A percentile compares a stretch with the other conserved stretches of the same genome.
These are phyloP conservation scores for Verticillium longisporum DNA, from an alignment of 2,329 filamentous ascomycete species.

Conservation along the genomic window DNA sequence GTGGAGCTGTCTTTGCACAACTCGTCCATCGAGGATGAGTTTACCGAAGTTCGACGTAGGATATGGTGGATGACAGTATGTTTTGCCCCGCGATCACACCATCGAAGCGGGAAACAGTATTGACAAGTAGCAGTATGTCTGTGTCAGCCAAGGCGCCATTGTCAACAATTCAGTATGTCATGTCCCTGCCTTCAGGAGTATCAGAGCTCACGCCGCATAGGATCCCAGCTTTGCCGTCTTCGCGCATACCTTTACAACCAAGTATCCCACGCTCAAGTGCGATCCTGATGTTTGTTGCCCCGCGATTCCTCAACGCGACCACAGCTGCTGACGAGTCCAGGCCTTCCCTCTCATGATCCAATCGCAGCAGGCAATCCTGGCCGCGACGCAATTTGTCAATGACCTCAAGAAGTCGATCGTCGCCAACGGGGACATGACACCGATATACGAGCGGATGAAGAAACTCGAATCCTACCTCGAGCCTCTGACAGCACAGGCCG, in stretches of 20 bases:
- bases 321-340: constrained; percentile 16
- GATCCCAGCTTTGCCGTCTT: constrained; percentile 35
- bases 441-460: constrained; percentile 31
- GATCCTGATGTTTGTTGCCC: constrained; percentile 26
- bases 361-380: constrained; percentile 39
- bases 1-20: constrained; percentile 37
- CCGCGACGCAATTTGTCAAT: constrained; percentile 39
- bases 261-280: constrained; percentile 29
- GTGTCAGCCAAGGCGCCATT: constrained; percentile 42
- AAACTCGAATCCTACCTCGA: constrained; percentile 31
- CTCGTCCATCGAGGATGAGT: constrained; percentile 28
- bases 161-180: constrained; percentile 38
- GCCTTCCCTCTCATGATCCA: constrained; percentile 36
- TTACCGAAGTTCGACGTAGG: constrained; percentile 36
- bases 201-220: constrained; percentile 17
- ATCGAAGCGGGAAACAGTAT: not conserved
- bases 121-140: constrained; percentile 32
- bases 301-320: not conserved
- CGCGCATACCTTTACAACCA: constrained; percentile 36
- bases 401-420: constrained; percentile 36
- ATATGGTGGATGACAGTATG: constrained; percentile 47
- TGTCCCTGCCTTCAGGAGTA: not conserved
- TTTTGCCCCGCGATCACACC: constrained; percentile 25
- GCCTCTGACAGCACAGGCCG: constrained; percentile 27
- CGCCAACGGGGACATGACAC: constrained; percentile 26